Evolutionary conservation across 192 early-diverging fungal species (phyloP), one percentile per base, ranked within the genome.

Genomic region (Rhizoclosmatium sp.): DNA sequence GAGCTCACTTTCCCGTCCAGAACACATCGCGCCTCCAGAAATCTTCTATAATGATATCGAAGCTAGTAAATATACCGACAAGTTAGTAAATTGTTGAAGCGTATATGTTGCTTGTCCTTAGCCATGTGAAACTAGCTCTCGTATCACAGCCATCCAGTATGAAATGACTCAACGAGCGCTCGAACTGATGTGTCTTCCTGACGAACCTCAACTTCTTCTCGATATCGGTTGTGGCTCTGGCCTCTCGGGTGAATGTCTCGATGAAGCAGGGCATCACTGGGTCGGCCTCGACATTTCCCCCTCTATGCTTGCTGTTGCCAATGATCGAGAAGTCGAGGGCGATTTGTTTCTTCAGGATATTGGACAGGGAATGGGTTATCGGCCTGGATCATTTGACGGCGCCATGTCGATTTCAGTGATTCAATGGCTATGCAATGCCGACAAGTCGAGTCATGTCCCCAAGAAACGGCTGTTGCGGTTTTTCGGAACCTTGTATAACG

Each of bases 391-490:
- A 46, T 99, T 99, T 87, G 98, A 99, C 76, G 98, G 96, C 1
- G 93, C 93, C 47, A 96, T 98, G 65, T 94, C 93, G 79, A 91
- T 99, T 51, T 99, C 98, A 0, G 97, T 97, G 3, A 80, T 99
- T 44, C 98, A 99, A 84, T 99, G 97, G 98, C 91, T 99, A 41
- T 99, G 97, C 81, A 99, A 99, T 81, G 97, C 98, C 4, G 98
- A 99, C 87, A 94, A 94, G 79, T 82, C 87, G n/a, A 91, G 90
- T 74, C 93, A 99, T 80, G 87, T 89, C 67, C 98, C 98, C 31
- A 89, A 93, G 69, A 86, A 91, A 12, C 92, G 98, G 14, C 84
- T 99, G 19, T 84, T 84, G 58, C 88, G 95, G 19, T 99, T 99
- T 85, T 99, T 99, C 75, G 90, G 92, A 9, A 95, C 97, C 7